Evolutionary conservation across 2,329 filamentous ascomycete species (phyloP).

Genomic region (Neonectria faginata): DNA sequence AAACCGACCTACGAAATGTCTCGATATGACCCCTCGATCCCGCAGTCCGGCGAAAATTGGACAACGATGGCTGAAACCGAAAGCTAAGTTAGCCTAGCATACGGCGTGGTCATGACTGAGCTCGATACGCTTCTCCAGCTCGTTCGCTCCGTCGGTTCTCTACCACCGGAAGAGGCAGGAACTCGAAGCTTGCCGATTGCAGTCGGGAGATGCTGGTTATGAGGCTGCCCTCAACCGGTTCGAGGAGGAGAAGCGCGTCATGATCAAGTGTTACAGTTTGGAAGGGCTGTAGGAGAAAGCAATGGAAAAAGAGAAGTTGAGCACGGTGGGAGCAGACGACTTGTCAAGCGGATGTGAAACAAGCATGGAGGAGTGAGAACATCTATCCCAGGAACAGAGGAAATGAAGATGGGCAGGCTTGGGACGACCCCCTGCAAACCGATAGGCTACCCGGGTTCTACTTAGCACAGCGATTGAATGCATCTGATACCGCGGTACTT

Average conservation of each 20-base stretch:
- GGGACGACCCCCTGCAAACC: background rate
- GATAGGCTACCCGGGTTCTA: background rate
- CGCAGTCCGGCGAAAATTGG: constrained; percentile 29
- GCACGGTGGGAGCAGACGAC: constrained; percentile 19
- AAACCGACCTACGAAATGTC: constrained; percentile 18
- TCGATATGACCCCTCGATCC: constrained; percentile 32
- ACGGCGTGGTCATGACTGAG: constrained; percentile 33
- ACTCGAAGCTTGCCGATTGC: constrained; percentile 24
- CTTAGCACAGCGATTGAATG: background rate
- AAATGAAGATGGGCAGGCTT: background rate
- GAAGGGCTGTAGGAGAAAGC: constrained; percentile 34
- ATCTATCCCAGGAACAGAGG: background rate
- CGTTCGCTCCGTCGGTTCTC: constrained; percentile 15
- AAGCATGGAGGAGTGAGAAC: constrained; percentile 25
- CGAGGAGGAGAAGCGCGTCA: constrained; percentile 35
- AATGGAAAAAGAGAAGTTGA: constrained; percentile 22
- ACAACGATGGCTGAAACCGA: constrained; percentile 30
- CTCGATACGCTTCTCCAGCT: constrained; percentile 33
- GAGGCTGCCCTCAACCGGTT: constrained; percentile 24
- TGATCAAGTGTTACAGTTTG: constrained; percentile 35
- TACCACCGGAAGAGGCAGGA: constrained; percentile 28
- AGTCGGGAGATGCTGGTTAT: constrained; percentile 27
- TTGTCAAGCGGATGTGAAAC: constrained; percentile 34
- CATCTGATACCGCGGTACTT: background rate
- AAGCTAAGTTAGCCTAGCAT: constrained; percentile 34